phyloP scores from a whole-genome alignment of 441 rosid genomes.

The Kokia cookei region DNA sequence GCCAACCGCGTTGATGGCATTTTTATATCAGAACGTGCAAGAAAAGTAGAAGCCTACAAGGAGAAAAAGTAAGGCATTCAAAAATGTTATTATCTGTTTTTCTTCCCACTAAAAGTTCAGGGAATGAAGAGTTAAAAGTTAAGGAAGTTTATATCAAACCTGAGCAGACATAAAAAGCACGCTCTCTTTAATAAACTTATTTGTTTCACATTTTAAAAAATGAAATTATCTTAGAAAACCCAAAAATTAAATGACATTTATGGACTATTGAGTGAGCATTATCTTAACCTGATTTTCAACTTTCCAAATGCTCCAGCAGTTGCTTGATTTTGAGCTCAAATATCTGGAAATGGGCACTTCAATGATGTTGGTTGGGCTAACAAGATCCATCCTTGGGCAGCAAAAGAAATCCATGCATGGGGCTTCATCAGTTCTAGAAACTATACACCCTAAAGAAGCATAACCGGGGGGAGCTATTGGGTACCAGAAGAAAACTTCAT shows the following conservation, averaged over 20 bases:
- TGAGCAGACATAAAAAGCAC: not conserved
- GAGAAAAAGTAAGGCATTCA: conserved; percentile 22
- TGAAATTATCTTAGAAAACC: not conserved
- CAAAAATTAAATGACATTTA: not conserved
- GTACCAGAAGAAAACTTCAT: conserved; percentile 95
- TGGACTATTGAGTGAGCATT: conserved; percentile 3
- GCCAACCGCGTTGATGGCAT: conserved; percentile 84
- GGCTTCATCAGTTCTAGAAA: conserved; percentile 70
- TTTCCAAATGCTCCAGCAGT: conserved; percentile 99
- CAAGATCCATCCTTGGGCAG: conserved; percentile 98
- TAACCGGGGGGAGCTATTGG: conserved; percentile 99
- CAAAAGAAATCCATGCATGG: conserved; percentile 65
- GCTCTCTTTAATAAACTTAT: not conserved
- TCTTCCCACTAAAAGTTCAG: conserved; percentile 15
- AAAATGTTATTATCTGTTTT: conserved; percentile 11
- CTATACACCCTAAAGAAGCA: conserved; percentile 90
- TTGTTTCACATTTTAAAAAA: not conserved
- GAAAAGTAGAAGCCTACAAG: conserved; percentile 93
- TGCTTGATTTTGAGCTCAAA: conserved; percentile 68
- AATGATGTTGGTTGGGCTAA: conserved; percentile 73
- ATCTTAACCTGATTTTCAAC: conserved; percentile 90
- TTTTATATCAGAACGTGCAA: conserved; percentile 87
- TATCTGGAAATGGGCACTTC: conserved; percentile 83
- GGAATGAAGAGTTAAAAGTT: conserved; percentile 4
- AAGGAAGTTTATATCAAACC: conserved; percentile 1